Base-by-base conservation (phyloP, 352 stramenopile species). In the Globisporangium cylindrosporum region DNA sequence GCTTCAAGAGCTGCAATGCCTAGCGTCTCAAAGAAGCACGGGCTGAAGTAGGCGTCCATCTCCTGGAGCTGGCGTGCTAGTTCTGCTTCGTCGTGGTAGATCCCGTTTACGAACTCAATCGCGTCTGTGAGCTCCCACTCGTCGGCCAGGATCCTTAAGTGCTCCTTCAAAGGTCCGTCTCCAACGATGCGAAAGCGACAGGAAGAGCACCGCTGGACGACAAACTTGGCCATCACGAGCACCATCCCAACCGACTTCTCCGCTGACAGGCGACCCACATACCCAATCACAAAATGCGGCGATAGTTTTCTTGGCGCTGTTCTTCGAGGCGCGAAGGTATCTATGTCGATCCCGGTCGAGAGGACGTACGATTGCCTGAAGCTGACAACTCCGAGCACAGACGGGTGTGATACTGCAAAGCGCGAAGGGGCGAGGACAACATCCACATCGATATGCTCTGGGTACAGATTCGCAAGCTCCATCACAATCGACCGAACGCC, bases 161-260 rank as follows among this genome's bases (percentile, higher is more conserved):
- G 67, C 22, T 49, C 3, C 51, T 77, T 79, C 22, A 84, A 64
- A 14, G 67, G 59, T 1, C 80, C 80, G 15, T 85, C 73, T 6
- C 80, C 80, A 22, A 88, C 56, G 4, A 88, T 18, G 55, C 61
- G 72, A 38, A 88, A 56, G 9, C 53, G 68, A 41, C 68, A 78
- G 10, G 58, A 55, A 48, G 59, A 32, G 18, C 77, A 87, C 10
- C 59, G 32, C 2, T 25, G 66, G 10, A 48, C 32, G 20, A 89
- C 41, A 1, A 75, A 57, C 48, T 72, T 75, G 57, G 79, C 77
- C 7, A 68, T 60, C 12, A 56, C 60, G 22, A 89, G 6, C 25
- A 86, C 56, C 36, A 87, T 54, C 1, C 79, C 81, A 22, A 87
- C 53, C 0, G 77, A 84, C 62, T 89, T 89, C 22, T 89, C 81